Evolutionary conservation across 129 eudicot species (phyloP).

Genomic region (Arctium minus): DNA sequence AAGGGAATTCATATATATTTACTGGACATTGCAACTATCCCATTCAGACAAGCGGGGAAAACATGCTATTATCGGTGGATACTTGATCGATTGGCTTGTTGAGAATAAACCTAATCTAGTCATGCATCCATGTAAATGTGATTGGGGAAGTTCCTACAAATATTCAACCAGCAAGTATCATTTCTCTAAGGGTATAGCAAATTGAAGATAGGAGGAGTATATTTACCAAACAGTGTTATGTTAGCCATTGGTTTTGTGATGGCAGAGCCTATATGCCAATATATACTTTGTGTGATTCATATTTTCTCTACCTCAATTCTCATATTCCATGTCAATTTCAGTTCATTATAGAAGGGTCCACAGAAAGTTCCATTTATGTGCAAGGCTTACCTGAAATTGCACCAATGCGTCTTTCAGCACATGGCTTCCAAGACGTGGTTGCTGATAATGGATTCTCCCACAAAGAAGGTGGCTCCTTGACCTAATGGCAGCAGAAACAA

Average conservation of each 20-base stretch:
- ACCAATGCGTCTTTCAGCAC: constrained; percentile 76
- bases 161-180: neutral
- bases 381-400: constrained; percentile 61
- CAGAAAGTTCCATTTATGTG: neutral
- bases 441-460: constrained; percentile 99
- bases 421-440: constrained; percentile 93
- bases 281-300: constrained; percentile 4
- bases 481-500: constrained; percentile 37
- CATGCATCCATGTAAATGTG: neutral
- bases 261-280: neutral
- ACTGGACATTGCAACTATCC: neutral
- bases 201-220: neutral
- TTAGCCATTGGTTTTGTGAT: neutral
- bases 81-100: constrained; percentile 6
- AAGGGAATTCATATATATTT: neutral
- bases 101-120: neutral
- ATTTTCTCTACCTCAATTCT: constrained; percentile 7
- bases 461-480: constrained; percentile 81
- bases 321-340: constrained; percentile 1
- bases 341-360: neutral
- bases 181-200: neutral
- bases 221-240: neutral
- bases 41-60: neutral
- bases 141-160: neutral
- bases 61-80: neutral